Percentiles rank a stretch among this genome's conserved stretches.
Conservation (phyloP, 108 stramenopile genomes). For the Skeletonema potamos region DNA sequence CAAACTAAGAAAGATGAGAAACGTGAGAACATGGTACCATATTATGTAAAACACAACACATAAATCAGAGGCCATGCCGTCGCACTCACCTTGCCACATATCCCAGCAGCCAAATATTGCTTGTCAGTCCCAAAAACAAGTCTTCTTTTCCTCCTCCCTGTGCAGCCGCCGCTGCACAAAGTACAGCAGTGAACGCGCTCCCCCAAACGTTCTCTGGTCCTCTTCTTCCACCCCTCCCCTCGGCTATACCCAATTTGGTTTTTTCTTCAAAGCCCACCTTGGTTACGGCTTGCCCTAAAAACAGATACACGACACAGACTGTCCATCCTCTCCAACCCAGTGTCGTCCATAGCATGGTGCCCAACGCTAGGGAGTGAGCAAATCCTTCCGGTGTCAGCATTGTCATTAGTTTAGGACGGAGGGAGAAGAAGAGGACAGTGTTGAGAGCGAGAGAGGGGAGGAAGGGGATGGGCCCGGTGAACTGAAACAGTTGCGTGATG, state of each 20-base stretch:
- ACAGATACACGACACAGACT: constrained; percentile 82
- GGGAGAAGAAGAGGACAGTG: constrained; percentile 56
- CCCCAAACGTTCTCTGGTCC: constrained; percentile 98
- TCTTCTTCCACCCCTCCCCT: constrained; percentile 86
- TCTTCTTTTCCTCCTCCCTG: constrained; percentile 19
- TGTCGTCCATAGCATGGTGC: constrained; percentile 79
- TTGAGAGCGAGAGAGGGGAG: constrained; percentile 60
- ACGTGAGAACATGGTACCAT: no score
- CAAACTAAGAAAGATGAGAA: no score
- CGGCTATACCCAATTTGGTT: constrained; percentile 88
- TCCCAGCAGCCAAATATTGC: constrained; percentile 67
- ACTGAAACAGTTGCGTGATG: constrained; percentile 28
- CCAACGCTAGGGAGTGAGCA: constrained; percentile 74
- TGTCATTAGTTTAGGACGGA: constrained; percentile 61
- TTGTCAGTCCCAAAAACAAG: constrained; percentile 63
- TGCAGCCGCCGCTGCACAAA: constrained; percentile 66
- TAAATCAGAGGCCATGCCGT: no score
- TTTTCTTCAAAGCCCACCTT: constrained; percentile 91
- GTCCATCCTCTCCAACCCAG: constrained; percentile 90
- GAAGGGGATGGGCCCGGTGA: constrained; percentile 58
- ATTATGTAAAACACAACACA: no score
- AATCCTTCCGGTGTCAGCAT: constrained; percentile 81
- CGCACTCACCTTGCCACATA: constrained; percentile 92
- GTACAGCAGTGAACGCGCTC: constrained; percentile 77
- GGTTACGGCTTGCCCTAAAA: constrained; percentile 83